A percentile compares a stretch with the other conserved stretches of the same genome.
Conservation (phyloP, 2,329 filamentous ascomycete species). For the Lecanicillium sp. region DNA sequence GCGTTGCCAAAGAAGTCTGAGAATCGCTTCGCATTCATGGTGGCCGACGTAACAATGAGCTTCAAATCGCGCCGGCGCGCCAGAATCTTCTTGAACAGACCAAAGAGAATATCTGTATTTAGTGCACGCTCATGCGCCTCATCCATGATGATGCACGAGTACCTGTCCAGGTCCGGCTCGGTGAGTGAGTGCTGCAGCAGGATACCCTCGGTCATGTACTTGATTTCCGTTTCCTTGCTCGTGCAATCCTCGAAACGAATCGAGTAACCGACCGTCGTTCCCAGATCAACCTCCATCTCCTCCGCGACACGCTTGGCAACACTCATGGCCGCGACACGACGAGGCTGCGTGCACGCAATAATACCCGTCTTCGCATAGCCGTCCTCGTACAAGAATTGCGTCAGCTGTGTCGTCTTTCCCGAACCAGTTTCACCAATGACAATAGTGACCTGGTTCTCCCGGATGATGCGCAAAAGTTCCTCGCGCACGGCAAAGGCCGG, state of each 20-base stretch:
- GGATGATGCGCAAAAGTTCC: constrained; percentile 82
- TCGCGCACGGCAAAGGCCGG: constrained; percentile 96
- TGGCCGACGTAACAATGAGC: constrained; percentile 94
- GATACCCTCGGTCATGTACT: constrained; percentile 99
- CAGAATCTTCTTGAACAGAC: constrained; percentile 93
- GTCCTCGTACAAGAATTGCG: constrained; percentile 93
- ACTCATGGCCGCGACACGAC: constrained; percentile 97
- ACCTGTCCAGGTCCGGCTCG: constrained; percentile 87
- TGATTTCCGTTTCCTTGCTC: constrained; percentile 89
- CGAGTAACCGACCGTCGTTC: constrained; percentile 85
- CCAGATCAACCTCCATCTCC: constrained; percentile 93
- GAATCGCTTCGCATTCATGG: constrained; percentile 96
- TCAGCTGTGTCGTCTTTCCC: constrained; percentile 94
- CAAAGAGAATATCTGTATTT: constrained; percentile 97
- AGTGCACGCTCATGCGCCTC: constrained; percentile 95
- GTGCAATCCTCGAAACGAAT: constrained; percentile 99
- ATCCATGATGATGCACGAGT: constrained; percentile 99
- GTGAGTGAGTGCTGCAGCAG: constrained; percentile 87
- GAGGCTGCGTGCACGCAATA: constrained; percentile 94
- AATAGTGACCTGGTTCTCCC: constrained; percentile 95
- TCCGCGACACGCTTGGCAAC: constrained; percentile 97
- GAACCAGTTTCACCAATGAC: constrained; percentile 97
- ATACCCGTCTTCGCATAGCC: constrained; percentile 83
- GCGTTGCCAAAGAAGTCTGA: constrained; percentile 94
- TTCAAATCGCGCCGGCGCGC: constrained; percentile 86